phyloP scores from a whole-genome alignment of 345 rosid species.

The Boechera stricta region DNA sequence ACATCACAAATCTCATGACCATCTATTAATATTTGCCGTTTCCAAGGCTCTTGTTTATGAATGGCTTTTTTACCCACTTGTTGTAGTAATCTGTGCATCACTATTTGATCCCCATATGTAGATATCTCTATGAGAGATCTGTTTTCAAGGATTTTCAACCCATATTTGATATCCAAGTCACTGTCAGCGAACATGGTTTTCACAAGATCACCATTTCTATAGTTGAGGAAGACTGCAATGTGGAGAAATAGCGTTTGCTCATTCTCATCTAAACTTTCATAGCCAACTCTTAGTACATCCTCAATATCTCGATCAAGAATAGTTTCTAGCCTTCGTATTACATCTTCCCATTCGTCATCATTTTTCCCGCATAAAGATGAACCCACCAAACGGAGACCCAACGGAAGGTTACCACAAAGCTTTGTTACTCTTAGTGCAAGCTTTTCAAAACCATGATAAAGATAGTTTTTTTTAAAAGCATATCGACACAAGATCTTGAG shows the following conservation, averaged over 20 bases:
- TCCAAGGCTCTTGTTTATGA: conserved; percentile 8
- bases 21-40: conserved; percentile 28
- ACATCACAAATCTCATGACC: not conserved
- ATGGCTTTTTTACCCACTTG: conserved; percentile 34
- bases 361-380: too few relatives aligned
- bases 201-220: not conserved
- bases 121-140: conserved; percentile 42
- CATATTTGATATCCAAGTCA: not conserved
- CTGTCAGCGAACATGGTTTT: not conserved
- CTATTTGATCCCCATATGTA: too few relatives aligned
- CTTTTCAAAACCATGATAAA: conserved; percentile 1
- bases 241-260: conserved; percentile 40
- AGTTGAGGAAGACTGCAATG: too few relatives aligned
- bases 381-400: conserved; percentile 15
- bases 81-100: conserved; percentile 46
- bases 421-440: too few relatives aligned
- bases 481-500: not conserved
- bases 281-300: conserved; percentile 32
- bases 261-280: conserved; percentile 27
- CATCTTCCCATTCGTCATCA: too few relatives aligned
- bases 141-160: not conserved
- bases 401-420: not conserved
- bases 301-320: not conserved
- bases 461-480: too few relatives aligned
- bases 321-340: not conserved